Base-by-base conservation (phyloP, 257 asterid genomes). In the Solanum paucissectum region DNA sequence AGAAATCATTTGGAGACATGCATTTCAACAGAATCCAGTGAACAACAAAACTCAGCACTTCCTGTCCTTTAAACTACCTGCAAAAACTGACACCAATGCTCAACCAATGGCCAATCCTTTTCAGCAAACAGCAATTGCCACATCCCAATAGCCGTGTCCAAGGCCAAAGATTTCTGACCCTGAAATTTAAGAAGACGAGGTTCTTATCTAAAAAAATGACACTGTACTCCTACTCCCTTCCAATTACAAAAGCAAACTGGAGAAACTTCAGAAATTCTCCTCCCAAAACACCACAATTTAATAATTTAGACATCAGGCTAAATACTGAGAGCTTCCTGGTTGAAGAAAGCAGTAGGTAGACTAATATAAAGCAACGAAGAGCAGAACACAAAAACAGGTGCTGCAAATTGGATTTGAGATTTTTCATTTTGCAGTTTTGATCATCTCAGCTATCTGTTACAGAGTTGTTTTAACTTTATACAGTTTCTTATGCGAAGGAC, bases 81-180 rank as follows among this genome's bases (percentile, higher is more conserved):
- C 89, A 97, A 88, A 93, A 97, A 97, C 93, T 94, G 99, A 93
- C 99, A 96, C 99, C 99, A 97, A 86, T 95, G 96, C 72, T 96
- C 99, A 46, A 97, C 99, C 88, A 95, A 91, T 27, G 98, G 98
- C 99, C 99, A 97, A 83, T 93, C 94, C 91, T 91, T 95, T 91
- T 95, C 99, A 42, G 98, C 96, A 92, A 96, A 97, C 87, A 97
- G 91, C 90, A 97, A 90, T 89, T 97, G 99, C 99, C 99, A 97
- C 99, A 97, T 97, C 84, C 99, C 99, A 84, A 97, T 97, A 77
- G 99, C 99, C 23, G 99, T 97, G 91, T 97, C 99, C 91, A 97
- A 90, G 72, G 99, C 99, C 92, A 97, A 89, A 60, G 99, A 97
- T 91, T 97, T 97, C 93, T 97, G 99, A 87, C 99, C 99, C 99